These are phyloP conservation scores for Begonia peltatifolia DNA, from an alignment of 306 rosid species.

Conservation along the genomic window DNA sequence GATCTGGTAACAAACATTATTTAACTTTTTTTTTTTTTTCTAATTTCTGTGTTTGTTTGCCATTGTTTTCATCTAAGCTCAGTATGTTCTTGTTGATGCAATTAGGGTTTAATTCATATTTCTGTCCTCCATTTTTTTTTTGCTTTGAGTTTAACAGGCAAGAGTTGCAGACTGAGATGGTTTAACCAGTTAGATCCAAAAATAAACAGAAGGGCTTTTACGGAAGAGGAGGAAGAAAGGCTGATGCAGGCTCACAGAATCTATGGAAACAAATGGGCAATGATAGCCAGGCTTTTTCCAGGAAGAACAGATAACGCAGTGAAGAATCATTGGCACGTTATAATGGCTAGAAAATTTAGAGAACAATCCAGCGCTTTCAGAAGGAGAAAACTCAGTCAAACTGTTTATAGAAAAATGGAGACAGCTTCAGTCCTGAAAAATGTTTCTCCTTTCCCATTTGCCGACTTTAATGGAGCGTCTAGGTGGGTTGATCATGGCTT, in stretches of 20 bases:
- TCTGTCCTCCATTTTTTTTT: too few species aligned
- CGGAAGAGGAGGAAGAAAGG: conserved; percentile 78
- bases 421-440: conserved; percentile 12
- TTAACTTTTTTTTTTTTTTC: background rate
- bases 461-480: conserved; percentile 14
- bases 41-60: background rate
- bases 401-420: conserved; percentile 40
- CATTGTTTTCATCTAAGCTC: background rate
- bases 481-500: conserved; percentile 21
- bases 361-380: conserved; percentile 75
- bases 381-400: conserved; percentile 54
- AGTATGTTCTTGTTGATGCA: too few species aligned
- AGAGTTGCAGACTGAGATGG: conserved; percentile 93
- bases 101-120: too few species aligned
- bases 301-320: conserved; percentile 95
- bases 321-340: conserved; percentile 96
- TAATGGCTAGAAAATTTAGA: conserved; percentile 89
- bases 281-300: conserved; percentile 90
- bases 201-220: conserved; percentile 74
- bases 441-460: conserved; percentile 18
- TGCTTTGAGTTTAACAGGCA: conserved; percentile 21
- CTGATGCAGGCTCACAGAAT: conserved; percentile 85
- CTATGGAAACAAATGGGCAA: conserved; percentile 97
- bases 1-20: conserved; percentile 51
- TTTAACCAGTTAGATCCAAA: conserved; percentile 95